Percentiles rank a stretch among this genome's conserved stretches.
These are phyloP conservation scores for Euphorbia peplus DNA, from an alignment of 345 rosid genomes.

Conservation along the genomic window DNA sequence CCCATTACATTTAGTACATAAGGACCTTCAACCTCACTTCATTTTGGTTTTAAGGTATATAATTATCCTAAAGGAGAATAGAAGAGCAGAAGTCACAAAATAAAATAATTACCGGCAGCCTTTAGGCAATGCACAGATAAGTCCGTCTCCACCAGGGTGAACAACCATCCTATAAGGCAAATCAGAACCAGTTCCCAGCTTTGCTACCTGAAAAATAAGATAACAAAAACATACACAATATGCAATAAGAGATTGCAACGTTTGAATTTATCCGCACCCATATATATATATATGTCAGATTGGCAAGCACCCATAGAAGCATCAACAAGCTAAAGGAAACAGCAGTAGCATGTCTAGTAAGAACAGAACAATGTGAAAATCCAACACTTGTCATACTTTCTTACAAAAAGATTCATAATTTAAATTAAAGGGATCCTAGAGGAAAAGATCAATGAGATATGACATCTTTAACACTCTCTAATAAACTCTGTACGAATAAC, in stretches of 20 bases:
- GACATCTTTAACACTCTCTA: neutral
- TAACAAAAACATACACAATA: neutral
- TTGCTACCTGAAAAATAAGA: conserved; percentile 44
- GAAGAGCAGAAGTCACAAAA: neutral
- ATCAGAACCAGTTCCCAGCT: conserved; percentile 50
- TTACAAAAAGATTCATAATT: too few relatives aligned
- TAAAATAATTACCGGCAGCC: conserved; percentile 55
- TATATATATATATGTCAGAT: neutral
- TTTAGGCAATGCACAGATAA: conserved; percentile 66
- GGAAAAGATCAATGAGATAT: neutral
- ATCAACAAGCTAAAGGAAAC: neutral
- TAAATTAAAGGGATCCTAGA: neutral
- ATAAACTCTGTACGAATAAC: neutral
- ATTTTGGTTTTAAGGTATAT: neutral
- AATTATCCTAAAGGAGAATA: neutral
- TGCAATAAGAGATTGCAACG: neutral
- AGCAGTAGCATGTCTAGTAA: neutral
- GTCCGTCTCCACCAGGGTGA: conserved; percentile 73
- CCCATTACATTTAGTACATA: neutral
- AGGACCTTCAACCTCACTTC: neutral
- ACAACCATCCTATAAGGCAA: conserved; percentile 84
- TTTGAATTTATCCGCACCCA: neutral
- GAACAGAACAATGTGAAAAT: neutral
- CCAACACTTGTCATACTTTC: neutral
- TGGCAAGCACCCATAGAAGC: neutral